A percentile compares a stretch with the other conserved stretches of the same genome.
Conservation (phyloP, 2,329 filamentous ascomycete genomes). For the Phialophora expanda region DNA sequence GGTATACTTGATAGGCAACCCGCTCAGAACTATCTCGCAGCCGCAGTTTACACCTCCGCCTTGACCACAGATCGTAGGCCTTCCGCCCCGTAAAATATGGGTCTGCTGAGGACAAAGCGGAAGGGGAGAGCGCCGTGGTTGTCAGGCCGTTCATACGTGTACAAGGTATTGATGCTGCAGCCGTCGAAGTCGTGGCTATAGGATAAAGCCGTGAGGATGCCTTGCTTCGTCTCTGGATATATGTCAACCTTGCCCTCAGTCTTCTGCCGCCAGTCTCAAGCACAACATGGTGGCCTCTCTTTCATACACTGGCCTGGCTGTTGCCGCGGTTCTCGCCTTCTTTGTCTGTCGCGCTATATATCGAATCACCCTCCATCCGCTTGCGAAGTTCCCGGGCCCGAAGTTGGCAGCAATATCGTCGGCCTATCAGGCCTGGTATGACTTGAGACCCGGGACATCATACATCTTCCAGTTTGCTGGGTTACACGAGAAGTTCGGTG, state of each 20-base stretch:
- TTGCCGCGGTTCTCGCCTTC: conserved; percentile 6
- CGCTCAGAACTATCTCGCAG: background rate
- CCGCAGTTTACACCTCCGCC: background rate
- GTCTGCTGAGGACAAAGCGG: background rate
- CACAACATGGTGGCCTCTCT: conserved; percentile 9
- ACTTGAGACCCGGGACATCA: conserved; percentile 14
- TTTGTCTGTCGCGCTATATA: conserved; percentile 26
- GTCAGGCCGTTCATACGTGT: background rate
- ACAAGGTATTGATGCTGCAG: background rate
- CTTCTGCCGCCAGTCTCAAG: background rate
- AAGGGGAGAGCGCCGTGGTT: background rate
- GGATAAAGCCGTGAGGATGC: background rate
- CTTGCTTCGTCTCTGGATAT: background rate
- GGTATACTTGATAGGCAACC: background rate
- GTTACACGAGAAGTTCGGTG: conserved; percentile 26
- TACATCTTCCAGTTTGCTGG: conserved; percentile 18
- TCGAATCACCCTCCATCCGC: conserved; percentile 44
- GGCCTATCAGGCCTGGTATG: conserved; percentile 39
- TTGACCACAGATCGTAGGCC: background rate
- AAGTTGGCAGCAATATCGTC: conserved; percentile 42
- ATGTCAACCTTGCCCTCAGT: background rate
- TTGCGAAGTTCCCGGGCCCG: conserved; percentile 46
- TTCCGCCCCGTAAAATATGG: background rate
- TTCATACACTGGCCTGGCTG: background rate
- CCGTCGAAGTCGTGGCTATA: background rate